Evolutionary conservation across 495 filamentous ascomycete genomes (phyloP).

Genomic region (Penicillium maclennaniae): DNA sequence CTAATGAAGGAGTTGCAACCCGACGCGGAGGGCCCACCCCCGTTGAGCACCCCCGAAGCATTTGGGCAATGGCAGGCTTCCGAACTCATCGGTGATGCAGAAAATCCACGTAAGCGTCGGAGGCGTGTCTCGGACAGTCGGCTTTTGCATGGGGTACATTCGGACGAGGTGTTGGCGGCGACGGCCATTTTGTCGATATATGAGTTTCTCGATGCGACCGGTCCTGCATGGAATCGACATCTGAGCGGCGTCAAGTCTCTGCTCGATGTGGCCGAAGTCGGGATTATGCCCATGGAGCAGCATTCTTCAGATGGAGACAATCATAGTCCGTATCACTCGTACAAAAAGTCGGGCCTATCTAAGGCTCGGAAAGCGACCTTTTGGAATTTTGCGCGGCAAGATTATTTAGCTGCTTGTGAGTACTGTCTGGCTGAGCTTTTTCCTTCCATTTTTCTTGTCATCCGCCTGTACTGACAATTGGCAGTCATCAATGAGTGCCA

Average conservation of each 20-base stretch:
- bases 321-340: conserved; percentile 22
- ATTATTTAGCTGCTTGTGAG: conserved; percentile 62
- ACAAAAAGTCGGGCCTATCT: conserved; percentile 40
- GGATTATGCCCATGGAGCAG: conserved; percentile 56
- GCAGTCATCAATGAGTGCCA: conserved; percentile 58
- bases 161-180: conserved; percentile 59
- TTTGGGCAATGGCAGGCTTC: conserved; percentile 38
- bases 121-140: conserved; percentile 38
- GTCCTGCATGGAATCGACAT: conserved; percentile 60
- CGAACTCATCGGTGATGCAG: conserved; percentile 30
- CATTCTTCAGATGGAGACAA: conserved; percentile 35
- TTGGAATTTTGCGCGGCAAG: conserved; percentile 64
- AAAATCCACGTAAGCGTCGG: conserved; percentile 38
- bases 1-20: conserved; percentile 56
- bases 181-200: conserved; percentile 62
- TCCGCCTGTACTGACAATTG: conserved; percentile 3
- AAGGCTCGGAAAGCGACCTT: conserved; percentile 58
- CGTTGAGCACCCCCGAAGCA: conserved; percentile 32
- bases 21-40: conserved; percentile 36
- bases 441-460: neutral
- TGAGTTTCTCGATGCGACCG: conserved; percentile 59
- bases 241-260: conserved; percentile 60
- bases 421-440: conserved; percentile 7
- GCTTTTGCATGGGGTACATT: conserved; percentile 42
- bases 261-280: conserved; percentile 59